A percentile compares a stretch with the other conserved stretches of the same genome.
phyloP scores from a whole-genome alignment of 2,329 filamentous ascomycete species.

The Fusarium tuaranense region DNA sequence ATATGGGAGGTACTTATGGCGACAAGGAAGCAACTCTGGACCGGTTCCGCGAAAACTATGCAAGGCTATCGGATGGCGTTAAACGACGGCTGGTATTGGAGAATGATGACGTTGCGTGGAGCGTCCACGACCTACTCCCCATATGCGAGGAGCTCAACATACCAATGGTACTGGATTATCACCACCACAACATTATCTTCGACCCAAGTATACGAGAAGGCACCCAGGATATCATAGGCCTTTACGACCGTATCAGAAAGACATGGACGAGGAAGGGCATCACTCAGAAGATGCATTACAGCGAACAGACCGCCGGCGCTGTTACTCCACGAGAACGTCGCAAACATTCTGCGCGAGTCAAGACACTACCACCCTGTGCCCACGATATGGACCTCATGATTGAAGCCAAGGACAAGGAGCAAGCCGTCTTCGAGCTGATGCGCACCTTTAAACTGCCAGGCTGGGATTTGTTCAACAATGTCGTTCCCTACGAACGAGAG shows the following conservation, averaged over 20 bases:
- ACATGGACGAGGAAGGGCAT: constrained; percentile 90
- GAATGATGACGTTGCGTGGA: constrained; percentile 94
- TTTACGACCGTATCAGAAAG: constrained; percentile 81
- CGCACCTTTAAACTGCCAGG: constrained; percentile 86
- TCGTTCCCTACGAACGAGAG: constrained; percentile 79
- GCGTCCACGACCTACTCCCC: constrained; percentile 90
- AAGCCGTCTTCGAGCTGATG: constrained; percentile 96
- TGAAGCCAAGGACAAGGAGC: constrained; percentile 97
- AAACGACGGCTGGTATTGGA: constrained; percentile 89
- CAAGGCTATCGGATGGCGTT: constrained; percentile 72
- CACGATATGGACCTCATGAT: constrained; percentile 97
- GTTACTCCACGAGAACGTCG: constrained; percentile 82
- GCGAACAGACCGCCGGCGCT: constrained; percentile 73
- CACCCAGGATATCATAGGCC: constrained; percentile 79
- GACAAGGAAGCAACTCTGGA: constrained; percentile 84
- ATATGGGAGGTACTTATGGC: constrained; percentile 92
- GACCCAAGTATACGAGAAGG: constrained; percentile 82
- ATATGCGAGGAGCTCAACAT: constrained; percentile 96
- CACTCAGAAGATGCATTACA: constrained; percentile 97
- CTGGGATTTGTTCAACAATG: constrained; percentile 78
- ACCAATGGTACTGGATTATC: constrained; percentile 90
- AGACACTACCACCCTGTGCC: constrained; percentile 83
- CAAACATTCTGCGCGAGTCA: constrained; percentile 86
- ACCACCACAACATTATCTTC: constrained; percentile 96
- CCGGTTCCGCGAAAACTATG: constrained; percentile 83